A percentile compares a stretch with the other conserved stretches of the same genome.
Conservation (phyloP, 257 asterid genomes). For the Solanum virginianum region DNA sequence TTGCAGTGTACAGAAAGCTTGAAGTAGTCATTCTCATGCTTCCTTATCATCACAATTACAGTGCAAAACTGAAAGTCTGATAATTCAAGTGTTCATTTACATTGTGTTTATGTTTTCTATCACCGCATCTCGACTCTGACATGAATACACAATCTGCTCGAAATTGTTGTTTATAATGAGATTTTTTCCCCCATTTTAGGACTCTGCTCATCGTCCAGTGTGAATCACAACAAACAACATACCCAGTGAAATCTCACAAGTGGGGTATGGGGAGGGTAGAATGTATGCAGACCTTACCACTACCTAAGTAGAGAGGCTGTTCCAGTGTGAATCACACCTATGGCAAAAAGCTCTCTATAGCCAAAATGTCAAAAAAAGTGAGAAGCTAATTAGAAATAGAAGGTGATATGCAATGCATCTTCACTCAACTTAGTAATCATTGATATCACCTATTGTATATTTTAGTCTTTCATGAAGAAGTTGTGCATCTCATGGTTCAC, state of each 20-base stretch:
- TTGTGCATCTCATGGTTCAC: not conserved
- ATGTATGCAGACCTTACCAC: no score
- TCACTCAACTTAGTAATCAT: not conserved
- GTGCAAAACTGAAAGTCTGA: not conserved
- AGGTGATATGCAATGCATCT: not conserved
- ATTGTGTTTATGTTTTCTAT: not conserved
- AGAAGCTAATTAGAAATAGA: not conserved
- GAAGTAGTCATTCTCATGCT: not conserved
- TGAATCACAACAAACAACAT: no score
- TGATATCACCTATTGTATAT: not conserved
- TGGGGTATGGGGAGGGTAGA: no score
- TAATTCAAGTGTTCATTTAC: not conserved
- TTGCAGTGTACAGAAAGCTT: not conserved
- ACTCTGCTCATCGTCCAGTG: not conserved
- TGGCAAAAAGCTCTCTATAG: not conserved
- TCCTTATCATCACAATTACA: not conserved
- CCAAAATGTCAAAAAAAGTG: not conserved
- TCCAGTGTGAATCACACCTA: not conserved
- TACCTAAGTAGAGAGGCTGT: no score
- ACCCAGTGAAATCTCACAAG: no score
- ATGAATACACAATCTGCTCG: not conserved
- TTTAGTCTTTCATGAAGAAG: not conserved
- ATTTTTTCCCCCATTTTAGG: not conserved
- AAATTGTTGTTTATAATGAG: not conserved
- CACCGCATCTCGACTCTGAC: not conserved